phyloP scores from a whole-genome alignment of 169 alveolate species.

The Miamiensis avidus region DNA sequence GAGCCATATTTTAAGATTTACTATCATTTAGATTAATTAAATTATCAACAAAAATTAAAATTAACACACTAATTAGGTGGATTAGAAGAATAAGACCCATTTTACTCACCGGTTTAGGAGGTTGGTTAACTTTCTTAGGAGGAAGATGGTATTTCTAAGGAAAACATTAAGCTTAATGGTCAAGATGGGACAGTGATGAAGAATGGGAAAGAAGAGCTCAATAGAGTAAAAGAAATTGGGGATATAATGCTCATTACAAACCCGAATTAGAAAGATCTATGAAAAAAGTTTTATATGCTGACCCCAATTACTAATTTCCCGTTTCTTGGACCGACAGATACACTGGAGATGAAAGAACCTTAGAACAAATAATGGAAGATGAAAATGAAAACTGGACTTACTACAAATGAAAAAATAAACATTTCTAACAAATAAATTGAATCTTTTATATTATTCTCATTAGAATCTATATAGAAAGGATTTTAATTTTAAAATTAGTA shows the following conservation, averaged over 20 bases:
- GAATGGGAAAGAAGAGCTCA: background rate
- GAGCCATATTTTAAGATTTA: no score
- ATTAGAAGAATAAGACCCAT: slow-evolving; percentile 27
- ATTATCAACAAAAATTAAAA: no score
- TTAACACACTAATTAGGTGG: slow-evolving; percentile 20
- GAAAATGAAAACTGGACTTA: slow-evolving; percentile 30
- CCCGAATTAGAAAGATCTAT: slow-evolving; percentile 32
- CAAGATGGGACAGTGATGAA: background rate
- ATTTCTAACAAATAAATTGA: no score
- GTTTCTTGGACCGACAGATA: slow-evolving; percentile 27
- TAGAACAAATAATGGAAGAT: slow-evolving; percentile 30
- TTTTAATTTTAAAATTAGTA: no score
- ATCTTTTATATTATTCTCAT: no score
- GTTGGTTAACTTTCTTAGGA: background rate
- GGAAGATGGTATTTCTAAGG: background rate
- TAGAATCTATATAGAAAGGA: no score
- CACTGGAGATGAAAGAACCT: slow-evolving; percentile 20
- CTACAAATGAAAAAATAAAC: slow-evolving; percentile 4
- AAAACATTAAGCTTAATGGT: background rate
- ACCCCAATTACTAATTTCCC: slow-evolving; percentile 21
- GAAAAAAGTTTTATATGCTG: slow-evolving; percentile 34
- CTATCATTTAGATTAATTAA: no score
- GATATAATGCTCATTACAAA: slow-evolving; percentile 21
- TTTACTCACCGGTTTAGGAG: background rate
- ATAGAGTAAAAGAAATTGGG: slow-evolving; percentile 10